Evolutionary conservation across 495 filamentous ascomycete genomes (phyloP), one percentile per base, ranked within the genome.

Genomic region (Diplogelasinospora grovesii): DNA sequence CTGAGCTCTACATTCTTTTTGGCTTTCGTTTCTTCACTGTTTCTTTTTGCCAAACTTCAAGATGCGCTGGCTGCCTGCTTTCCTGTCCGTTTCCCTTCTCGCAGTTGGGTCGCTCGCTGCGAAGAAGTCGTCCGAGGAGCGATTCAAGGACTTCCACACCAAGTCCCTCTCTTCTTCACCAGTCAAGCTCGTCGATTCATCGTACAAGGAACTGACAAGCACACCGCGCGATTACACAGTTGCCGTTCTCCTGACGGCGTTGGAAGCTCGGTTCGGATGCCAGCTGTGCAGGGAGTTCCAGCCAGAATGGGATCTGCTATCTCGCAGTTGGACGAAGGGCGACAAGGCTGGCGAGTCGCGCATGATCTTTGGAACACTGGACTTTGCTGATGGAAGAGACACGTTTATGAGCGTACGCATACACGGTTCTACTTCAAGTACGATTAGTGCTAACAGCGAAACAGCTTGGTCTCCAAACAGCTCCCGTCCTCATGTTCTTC

Each of bases 401-500:
- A 85, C 82, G 8, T 99, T 99, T 50, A 82, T 95, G 67, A 85
- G 84, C 62, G 90, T 96, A 73, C 52, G 70, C 38, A 11, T 3
- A 22, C 25, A 3, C 1, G 6, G 13, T 27, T n/a, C 22, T 8
- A 7, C 13, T 22, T 11, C 22, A 14, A 22, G 20, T 13, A 19
- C 7, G 9, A 31, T 8, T 5, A 4, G 5, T 14, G 31, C 37
- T 46, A 23, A 40, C 31, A 23, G 4, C 3, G 24, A 4, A 40
- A 41, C 34, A 97, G 90, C 71, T 96, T 37, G 83, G 86, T 67
- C 78, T 99, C 26, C 90, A 95, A 80, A 94, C 92, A 25, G 92
- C 93, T 11, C 92, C 92, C 2, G 80, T 97, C 22, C 70, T 99
- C 16, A 71, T 90, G 25, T 56, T 95, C 34, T 97, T 94, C 71